These are phyloP conservation scores for Starmerella bombicola DNA, from an alignment of 805 yeast genomes.

Conservation along the genomic window DNA sequence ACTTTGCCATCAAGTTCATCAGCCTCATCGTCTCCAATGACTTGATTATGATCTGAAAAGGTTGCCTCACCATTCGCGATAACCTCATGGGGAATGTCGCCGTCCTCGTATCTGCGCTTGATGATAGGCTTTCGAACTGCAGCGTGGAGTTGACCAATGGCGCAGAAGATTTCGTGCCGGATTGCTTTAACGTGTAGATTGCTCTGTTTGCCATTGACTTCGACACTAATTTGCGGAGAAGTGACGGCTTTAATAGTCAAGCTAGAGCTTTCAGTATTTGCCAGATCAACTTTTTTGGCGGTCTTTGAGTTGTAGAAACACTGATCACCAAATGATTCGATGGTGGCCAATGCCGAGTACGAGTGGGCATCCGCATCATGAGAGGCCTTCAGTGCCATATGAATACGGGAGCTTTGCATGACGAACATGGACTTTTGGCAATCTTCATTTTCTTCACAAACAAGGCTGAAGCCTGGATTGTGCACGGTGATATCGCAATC, in stretches of 20 bases:
- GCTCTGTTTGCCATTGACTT: conserved; percentile 20
- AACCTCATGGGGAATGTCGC: too few species aligned
- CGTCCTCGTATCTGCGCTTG: too few species aligned
- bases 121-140: conserved; percentile 6
- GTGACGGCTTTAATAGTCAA: conserved; percentile 22
- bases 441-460: conserved; percentile 14
- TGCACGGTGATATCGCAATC: conserved; percentile 17
- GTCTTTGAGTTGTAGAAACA: conserved; percentile 26
- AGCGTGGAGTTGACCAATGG: conserved; percentile 22
- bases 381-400: conserved; percentile 25
- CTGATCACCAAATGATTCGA: conserved; percentile 13
- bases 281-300: conserved; percentile 24
- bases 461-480: conserved; percentile 21
- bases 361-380: conserved; percentile 18
- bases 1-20: background rate
- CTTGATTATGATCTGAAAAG: background rate
- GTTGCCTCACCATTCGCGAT: background rate
- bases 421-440: conserved; percentile 26
- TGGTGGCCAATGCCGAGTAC: conserved; percentile 14
- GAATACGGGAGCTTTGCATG: conserved; percentile 26
- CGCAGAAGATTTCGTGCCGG: conserved; percentile 27
- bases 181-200: conserved; percentile 24
- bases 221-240: conserved; percentile 26
- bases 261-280: conserved; percentile 20
- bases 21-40: background rate